Conservation (phyloP, 2,329 filamentous ascomycete species). For the Alternaria alternata region DNA sequence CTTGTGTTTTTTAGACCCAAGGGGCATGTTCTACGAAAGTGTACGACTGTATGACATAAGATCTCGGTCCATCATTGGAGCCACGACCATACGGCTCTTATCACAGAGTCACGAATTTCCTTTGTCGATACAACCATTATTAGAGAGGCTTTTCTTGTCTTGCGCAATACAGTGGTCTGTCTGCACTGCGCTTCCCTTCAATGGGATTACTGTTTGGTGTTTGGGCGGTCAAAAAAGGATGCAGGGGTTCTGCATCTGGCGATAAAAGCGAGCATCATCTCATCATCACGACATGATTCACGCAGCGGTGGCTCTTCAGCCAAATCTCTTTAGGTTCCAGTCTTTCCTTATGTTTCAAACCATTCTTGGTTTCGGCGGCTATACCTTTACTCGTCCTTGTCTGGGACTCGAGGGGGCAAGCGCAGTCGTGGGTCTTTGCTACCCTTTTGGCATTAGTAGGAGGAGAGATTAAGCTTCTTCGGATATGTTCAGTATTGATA, state of each 20-base stretch:
- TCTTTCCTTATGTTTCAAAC: conserved; percentile 30
- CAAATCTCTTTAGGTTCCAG: conserved; percentile 26
- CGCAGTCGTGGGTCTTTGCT: conserved; percentile 39
- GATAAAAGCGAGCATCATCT: conserved; percentile 31
- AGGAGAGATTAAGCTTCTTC: conserved; percentile 13
- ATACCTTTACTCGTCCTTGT: conserved; percentile 36
- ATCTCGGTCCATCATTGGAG: conserved; percentile 37
- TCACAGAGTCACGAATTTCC: conserved; percentile 44
- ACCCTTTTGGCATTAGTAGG: conserved; percentile 15
- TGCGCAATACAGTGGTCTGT: conserved; percentile 20
- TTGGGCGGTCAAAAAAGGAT: conserved; percentile 16
- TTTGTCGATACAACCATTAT: conserved; percentile 38
- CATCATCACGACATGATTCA: conserved; percentile 32
- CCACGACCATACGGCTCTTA: conserved; percentile 40
- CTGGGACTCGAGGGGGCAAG: conserved; percentile 37
- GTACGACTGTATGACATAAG: conserved; percentile 50
- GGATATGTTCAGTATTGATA: conserved; percentile 33
- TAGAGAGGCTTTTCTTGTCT: conserved; percentile 30
- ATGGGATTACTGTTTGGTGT: conserved; percentile 32
- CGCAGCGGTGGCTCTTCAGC: conserved; percentile 46
- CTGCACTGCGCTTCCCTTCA: conserved; percentile 31
- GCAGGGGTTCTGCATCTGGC: conserved; percentile 16
- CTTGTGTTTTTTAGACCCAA: conserved; percentile 12
- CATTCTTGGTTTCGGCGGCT: conserved; percentile 45
- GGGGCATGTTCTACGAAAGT: conserved; percentile 42